phyloP scores from a whole-genome alignment of 176 grass and related monocot species.

The Carex scoparia region DNA sequence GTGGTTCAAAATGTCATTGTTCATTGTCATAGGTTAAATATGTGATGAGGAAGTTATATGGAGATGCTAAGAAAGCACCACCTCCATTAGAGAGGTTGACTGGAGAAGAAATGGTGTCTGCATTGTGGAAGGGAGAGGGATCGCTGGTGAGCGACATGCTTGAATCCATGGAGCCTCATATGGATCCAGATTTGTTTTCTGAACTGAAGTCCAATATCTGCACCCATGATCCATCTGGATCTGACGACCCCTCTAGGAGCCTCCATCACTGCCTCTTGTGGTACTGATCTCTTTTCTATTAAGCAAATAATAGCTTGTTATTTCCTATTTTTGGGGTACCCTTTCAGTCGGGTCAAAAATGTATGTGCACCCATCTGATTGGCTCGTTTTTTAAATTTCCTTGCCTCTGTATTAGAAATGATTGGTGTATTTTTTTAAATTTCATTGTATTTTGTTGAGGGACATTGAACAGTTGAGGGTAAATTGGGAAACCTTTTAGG shows the following conservation, averaged over 20 bases:
- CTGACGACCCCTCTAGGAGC: slow-evolving; percentile 53
- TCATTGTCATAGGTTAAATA: slow-evolving; percentile 52
- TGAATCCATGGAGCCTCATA: slow-evolving; percentile 73
- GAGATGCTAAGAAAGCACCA: slow-evolving; percentile 77
- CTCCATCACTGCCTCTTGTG: slow-evolving; percentile 75
- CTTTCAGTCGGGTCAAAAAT: not conserved
- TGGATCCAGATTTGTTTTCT: slow-evolving; percentile 60
- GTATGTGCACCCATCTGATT: not conserved
- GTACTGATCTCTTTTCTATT: slow-evolving; percentile 37
- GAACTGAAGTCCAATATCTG: slow-evolving; percentile 76
- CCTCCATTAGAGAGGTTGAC: slow-evolving; percentile 76
- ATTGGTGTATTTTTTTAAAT: not conserved
- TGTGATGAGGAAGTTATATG: slow-evolving; percentile 75
- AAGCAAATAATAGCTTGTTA: not conserved
- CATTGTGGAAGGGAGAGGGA: slow-evolving; percentile 83
- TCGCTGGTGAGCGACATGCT: slow-evolving; percentile 78
- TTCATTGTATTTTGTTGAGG: not conserved
- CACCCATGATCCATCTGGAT: slow-evolving; percentile 64
- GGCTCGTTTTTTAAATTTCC: not conserved
- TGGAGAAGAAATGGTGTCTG: slow-evolving; percentile 56
- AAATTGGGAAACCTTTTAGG: not conserved
- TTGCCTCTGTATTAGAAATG: not conserved
- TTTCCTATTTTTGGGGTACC: not conserved
- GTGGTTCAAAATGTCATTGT: not conserved
- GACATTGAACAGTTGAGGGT: not conserved